Evolutionary conservation across 768 basidiomycete genomes (phyloP).

Genomic region (Lactifluus echinatus): DNA sequence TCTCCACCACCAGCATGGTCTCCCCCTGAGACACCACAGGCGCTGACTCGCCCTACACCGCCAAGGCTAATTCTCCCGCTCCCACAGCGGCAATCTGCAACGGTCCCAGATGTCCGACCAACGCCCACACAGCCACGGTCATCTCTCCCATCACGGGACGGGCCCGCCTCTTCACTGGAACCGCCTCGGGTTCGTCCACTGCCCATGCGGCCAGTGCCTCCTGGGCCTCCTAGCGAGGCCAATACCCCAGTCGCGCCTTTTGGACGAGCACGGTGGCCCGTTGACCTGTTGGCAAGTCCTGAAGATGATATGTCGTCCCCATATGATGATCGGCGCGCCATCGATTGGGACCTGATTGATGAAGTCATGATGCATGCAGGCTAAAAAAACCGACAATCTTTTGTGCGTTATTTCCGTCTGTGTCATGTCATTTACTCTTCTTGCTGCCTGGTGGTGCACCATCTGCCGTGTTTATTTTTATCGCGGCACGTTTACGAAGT

Average conservation of each 20-base stretch:
- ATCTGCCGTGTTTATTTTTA: background rate
- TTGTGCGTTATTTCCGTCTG: background rate
- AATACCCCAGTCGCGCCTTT: slow-evolving; percentile 12
- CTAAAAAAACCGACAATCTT: background rate
- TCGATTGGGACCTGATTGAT: slow-evolving; percentile 21
- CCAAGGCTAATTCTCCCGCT: background rate
- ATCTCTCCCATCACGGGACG: background rate
- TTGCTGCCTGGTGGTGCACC: background rate
- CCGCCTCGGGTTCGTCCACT: slow-evolving; percentile 8
- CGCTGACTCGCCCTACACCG: background rate
- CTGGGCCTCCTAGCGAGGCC: slow-evolving; percentile 16
- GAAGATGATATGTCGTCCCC: background rate
- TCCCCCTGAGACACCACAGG: background rate
- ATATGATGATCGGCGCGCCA: slow-evolving; percentile 11
- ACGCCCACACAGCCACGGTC: background rate
- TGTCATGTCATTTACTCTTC: background rate
- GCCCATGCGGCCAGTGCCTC: slow-evolving; percentile 8
- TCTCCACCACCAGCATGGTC: slow-evolving; percentile 18
- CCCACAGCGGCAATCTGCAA: background rate
- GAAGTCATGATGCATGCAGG: slow-evolving; percentile 16
- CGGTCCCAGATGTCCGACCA: background rate
- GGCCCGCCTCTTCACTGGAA: background rate
- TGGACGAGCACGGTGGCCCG: background rate
- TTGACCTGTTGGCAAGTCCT: background rate
- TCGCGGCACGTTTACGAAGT: background rate